A percentile compares a stretch with the other conserved stretches of the same genome.
Evolutionary conservation across 2,329 filamentous ascomycete genomes (phyloP).

Genomic region (Microdochium paspali): DNA sequence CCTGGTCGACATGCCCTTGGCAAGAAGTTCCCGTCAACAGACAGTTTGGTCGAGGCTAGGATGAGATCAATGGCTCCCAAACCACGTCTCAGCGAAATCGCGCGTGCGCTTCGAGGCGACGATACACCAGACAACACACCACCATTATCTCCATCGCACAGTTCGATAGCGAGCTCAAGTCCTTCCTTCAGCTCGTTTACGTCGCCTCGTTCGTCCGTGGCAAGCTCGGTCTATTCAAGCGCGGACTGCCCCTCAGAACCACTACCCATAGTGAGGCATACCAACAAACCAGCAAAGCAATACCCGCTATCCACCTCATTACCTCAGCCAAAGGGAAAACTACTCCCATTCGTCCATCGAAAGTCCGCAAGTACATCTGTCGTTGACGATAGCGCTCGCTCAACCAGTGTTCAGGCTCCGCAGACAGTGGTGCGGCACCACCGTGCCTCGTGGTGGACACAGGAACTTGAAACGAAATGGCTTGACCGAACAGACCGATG

Average conservation of each 20-base stretch:
- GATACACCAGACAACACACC: not conserved
- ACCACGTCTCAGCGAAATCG: not conserved
- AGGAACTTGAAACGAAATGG: constrained; percentile 11
- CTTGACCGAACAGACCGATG: constrained; percentile 6
- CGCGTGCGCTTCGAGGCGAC: not conserved
- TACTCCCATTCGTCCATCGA: not conserved
- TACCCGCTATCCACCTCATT: not conserved
- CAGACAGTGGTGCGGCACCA: constrained; percentile 16
- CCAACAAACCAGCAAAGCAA: not conserved
- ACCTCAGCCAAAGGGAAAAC: not conserved
- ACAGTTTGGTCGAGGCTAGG: not conserved
- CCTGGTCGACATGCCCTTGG: constrained; percentile 10
- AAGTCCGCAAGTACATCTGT: not conserved
- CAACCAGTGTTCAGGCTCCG: constrained; percentile 2
- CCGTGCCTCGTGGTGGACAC: constrained; percentile 11
- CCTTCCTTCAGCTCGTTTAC: not conserved
- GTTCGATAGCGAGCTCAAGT: constrained; percentile 8
- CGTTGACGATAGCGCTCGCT: not conserved
- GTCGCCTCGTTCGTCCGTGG: not conserved
- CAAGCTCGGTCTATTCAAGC: not conserved
- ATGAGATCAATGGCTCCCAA: too few species aligned
- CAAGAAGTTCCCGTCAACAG: not conserved
- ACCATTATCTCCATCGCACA: not conserved
- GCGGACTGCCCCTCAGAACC: not conserved
- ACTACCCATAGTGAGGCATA: not conserved